These are phyloP conservation scores for Bipolaris sorokiniana DNA, from an alignment of 2,329 filamentous ascomycete species.

Conservation along the genomic window DNA sequence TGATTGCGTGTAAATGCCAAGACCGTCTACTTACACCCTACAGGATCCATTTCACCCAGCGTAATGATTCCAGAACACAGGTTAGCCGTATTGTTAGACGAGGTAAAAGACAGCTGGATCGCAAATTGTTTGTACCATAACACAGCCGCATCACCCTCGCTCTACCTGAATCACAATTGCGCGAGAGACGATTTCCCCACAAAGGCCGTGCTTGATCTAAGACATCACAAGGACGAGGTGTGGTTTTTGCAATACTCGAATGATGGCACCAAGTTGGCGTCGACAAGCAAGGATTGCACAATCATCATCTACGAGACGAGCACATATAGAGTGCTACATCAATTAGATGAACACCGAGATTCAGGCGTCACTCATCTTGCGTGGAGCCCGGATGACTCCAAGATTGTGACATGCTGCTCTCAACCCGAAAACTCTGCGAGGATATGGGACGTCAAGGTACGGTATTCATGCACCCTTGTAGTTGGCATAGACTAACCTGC, in stretches of 20 bases:
- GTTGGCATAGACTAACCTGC: slow-evolving; percentile 13
- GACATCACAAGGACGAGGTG: slow-evolving; percentile 78
- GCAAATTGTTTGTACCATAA: slow-evolving; percentile 89
- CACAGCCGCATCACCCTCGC: slow-evolving; percentile 74
- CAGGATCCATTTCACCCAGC: slow-evolving; percentile 89
- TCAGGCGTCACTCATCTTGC: slow-evolving; percentile 80
- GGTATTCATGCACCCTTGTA: not conserved
- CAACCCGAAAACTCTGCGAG: slow-evolving; percentile 69
- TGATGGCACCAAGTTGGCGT: slow-evolving; percentile 81
- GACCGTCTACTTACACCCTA: slow-evolving; percentile 20
- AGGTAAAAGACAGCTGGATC: slow-evolving; percentile 85
- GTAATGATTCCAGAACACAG: slow-evolving; percentile 96
- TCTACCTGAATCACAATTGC: slow-evolving; percentile 89
- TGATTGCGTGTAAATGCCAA: not conserved
- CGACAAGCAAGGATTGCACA: slow-evolving; percentile 74
- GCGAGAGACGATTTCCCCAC: slow-evolving; percentile 80
- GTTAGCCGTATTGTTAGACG: slow-evolving; percentile 77
- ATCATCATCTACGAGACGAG: slow-evolving; percentile 83
- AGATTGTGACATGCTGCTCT: slow-evolving; percentile 81
- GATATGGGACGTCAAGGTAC: slow-evolving; percentile 68
- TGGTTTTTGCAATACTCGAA: slow-evolving; percentile 94
- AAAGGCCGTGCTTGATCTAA: slow-evolving; percentile 71
- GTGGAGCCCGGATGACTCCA: slow-evolving; percentile 91
- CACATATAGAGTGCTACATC: slow-evolving; percentile 69
- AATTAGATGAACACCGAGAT: slow-evolving; percentile 67